Conservation (phyloP, 352 stramenopile species). For the Pythium brassicae region DNA sequence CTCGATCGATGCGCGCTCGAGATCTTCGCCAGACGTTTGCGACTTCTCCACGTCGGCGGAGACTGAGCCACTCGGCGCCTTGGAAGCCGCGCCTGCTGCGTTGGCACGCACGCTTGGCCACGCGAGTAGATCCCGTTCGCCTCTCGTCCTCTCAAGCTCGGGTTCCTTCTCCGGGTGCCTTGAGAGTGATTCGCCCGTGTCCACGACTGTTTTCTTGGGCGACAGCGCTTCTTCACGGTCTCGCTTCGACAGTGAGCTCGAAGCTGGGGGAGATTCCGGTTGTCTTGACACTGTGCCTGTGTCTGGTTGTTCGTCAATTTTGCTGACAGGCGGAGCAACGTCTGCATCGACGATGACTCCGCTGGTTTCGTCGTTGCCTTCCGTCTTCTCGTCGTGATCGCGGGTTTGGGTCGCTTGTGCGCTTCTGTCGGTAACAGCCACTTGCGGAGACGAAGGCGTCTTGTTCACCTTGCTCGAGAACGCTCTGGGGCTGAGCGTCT, state of each 20-base stretch:
- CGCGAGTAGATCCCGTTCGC: not conserved
- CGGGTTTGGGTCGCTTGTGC: not conserved
- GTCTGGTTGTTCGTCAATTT: too few relatives aligned
- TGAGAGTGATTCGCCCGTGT: not conserved
- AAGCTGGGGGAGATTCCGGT: too few relatives aligned
- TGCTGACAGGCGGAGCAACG: too few relatives aligned
- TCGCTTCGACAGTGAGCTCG: too few relatives aligned
- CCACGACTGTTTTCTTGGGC: not conserved
- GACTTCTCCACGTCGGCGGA: not conserved
- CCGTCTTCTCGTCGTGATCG: not conserved
- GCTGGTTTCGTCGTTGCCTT: too few relatives aligned
- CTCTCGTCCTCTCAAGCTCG: not conserved
- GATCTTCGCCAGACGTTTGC: not conserved
- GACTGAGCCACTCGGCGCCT: not conserved
- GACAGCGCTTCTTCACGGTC: not conserved
- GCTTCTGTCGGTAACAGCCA: not conserved
- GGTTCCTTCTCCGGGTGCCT: not conserved
- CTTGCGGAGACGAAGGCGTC: not conserved
- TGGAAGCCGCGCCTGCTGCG: not conserved
- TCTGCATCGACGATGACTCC: too few relatives aligned
- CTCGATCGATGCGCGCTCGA: conserved; percentile 13
- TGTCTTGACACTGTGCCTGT: too few relatives aligned
- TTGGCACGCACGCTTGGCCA: not conserved
- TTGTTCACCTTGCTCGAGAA: not conserved
- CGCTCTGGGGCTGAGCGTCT: not conserved